phyloP scores from a whole-genome alignment of 495 filamentous ascomycete species.

The Daldinia bambusicola region DNA sequence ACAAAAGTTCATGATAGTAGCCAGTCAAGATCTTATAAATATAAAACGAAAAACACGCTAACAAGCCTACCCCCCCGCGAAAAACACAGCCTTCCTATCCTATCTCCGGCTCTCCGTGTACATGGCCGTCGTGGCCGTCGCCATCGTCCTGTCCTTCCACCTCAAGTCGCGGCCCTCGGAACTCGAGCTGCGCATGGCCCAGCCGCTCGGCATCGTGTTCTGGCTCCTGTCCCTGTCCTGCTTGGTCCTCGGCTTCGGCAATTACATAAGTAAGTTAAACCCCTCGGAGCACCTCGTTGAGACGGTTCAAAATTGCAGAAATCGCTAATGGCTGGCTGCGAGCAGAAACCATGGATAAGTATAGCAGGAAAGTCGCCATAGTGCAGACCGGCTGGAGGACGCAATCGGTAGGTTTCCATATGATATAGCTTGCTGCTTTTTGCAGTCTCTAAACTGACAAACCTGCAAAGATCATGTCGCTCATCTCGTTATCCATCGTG shows the following conservation, averaged over 20 bases:
- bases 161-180: slow-evolving; percentile 75
- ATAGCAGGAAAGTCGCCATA: slow-evolving; percentile 77
- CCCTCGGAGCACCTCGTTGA: neutral
- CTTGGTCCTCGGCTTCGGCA: slow-evolving; percentile 78
- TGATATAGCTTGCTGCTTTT: neutral
- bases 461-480: slow-evolving; percentile 68
- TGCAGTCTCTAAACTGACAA: neutral
- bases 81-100: slow-evolving; percentile 76
- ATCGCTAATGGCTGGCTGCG: neutral
- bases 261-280: slow-evolving; percentile 76
- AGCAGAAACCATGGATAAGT: slow-evolving; percentile 79
- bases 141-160: slow-evolving; percentile 93
- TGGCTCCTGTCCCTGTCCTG: slow-evolving; percentile 83
- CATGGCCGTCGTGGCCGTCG: slow-evolving; percentile 86
- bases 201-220: slow-evolving; percentile 88
- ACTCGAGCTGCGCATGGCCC: slow-evolving; percentile 77
- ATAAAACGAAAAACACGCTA: slow-evolving; percentile 3
- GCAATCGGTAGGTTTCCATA: slow-evolving; percentile 68
- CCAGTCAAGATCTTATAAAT: too few relatives aligned
- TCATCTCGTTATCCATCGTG: slow-evolving; percentile 82
- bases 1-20: too few relatives aligned
- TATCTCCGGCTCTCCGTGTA: slow-evolving; percentile 93
- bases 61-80: neutral
- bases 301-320: neutral
- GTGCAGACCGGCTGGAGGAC: slow-evolving; percentile 97